These are phyloP conservation scores for Colletotrichum camelliae DNA, from an alignment of 2,329 filamentous ascomycete genomes.

Conservation along the genomic window DNA sequence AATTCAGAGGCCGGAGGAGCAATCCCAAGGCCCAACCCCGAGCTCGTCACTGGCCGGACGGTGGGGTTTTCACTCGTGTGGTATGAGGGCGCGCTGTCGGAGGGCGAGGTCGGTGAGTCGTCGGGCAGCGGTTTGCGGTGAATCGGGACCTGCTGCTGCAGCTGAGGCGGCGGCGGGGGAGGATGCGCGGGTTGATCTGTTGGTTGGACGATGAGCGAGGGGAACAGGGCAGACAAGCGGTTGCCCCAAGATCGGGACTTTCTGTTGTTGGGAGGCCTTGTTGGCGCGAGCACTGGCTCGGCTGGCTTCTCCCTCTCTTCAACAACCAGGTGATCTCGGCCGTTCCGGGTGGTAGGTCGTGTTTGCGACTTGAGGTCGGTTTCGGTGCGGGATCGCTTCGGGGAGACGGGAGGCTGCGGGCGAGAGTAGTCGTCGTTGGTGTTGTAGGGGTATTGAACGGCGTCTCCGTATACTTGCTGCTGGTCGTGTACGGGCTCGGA, in stretches of 20 bases:
- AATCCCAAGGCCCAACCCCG: conserved; percentile 4
- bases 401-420: conserved; percentile 9
- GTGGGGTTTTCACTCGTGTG: conserved; percentile 2
- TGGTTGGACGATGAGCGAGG: conserved; percentile 40
- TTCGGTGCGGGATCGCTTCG: conserved; percentile 19
- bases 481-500: conserved; percentile 15
- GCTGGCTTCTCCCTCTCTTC: conserved; percentile 10
- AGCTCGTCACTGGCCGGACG: conserved; percentile 4
- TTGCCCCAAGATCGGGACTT: conserved; percentile 41
- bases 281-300: conserved; percentile 23
- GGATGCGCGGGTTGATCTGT: conserved; percentile 30
- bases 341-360: background rate
- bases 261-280: conserved; percentile 24
- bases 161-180: conserved; percentile 8
- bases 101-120: conserved; percentile 8
- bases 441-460: background rate
- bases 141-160: conserved; percentile 22
- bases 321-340: background rate
- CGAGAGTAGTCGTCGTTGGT: background rate
- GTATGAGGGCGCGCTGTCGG: conserved; percentile 17
- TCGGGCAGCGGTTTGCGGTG: conserved; percentile 26
- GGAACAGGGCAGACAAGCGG: conserved; percentile 41
- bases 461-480: background rate
- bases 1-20: background rate
- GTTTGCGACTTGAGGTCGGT: background rate